Conservation (phyloP, 257 asterid genomes). For the Scutellaria baicalensis region DNA sequence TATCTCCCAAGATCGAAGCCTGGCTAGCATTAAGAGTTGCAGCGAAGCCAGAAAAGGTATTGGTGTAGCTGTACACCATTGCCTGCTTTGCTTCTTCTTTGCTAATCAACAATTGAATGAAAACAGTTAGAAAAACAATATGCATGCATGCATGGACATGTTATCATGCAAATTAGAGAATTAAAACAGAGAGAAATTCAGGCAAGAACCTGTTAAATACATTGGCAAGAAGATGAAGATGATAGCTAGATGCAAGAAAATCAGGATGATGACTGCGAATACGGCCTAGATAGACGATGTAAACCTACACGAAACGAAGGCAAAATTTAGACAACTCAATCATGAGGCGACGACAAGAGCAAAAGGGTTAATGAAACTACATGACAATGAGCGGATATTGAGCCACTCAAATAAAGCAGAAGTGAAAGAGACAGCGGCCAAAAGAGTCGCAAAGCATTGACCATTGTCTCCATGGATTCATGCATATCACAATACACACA, state of each 20-base stretch:
- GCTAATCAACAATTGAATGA: conserved; percentile 27
- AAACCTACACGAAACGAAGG: conserved; percentile 32
- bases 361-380: conserved; percentile 29
- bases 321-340: not conserved
- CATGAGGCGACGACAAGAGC: conserved; percentile 6
- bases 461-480: conserved; percentile 22
- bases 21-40: conserved; percentile 47
- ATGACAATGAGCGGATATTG: conserved; percentile 31
- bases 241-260: conserved; percentile 32
- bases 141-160: not conserved
- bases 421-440: conserved; percentile 45
- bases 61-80: conserved; percentile 54
- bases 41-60: conserved; percentile 55
- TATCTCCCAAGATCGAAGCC: conserved; percentile 41
- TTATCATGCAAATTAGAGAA: not conserved
- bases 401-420: conserved; percentile 27
- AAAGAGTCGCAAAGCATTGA: conserved; percentile 17
- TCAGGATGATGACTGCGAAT: conserved; percentile 24
- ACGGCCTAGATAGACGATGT: conserved; percentile 52
- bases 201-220: conserved; percentile 49
- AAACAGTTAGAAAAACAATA: not conserved
- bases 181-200: not conserved
- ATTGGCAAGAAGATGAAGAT: conserved; percentile 36
- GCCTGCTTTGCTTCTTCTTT: conserved; percentile 48
- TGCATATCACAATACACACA: not conserved